phyloP scores from a whole-genome alignment of 345 rosid genomes.

The Alliaria petiolata region DNA sequence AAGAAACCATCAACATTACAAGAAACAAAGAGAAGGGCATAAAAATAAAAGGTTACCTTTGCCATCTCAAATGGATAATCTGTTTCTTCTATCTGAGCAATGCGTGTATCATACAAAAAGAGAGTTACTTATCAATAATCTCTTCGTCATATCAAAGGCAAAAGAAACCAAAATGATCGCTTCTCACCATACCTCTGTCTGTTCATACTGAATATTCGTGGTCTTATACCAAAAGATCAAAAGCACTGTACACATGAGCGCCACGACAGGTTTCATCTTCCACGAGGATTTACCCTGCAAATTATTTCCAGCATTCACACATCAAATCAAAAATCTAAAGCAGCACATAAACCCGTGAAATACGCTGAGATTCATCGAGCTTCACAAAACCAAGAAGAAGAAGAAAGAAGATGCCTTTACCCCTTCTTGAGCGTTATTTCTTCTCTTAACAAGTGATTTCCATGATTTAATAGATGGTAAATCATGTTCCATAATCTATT shows the following conservation, averaged over 20 bases:
- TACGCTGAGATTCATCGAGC: neutral
- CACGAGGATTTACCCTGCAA: slow-evolving; percentile 61
- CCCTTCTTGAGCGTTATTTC: slow-evolving; percentile 59
- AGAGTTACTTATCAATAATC: neutral
- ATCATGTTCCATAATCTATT: slow-evolving; percentile 34
- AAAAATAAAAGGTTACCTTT: slow-evolving; percentile 40
- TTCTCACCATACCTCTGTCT: slow-evolving; percentile 60
- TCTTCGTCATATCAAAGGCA: neutral
- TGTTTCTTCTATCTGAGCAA: slow-evolving; percentile 66
- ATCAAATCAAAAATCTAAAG: neutral
- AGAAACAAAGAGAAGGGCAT: neutral
- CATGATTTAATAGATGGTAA: slow-evolving; percentile 55
- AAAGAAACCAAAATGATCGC: neutral
- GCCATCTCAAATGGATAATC: slow-evolving; percentile 52
- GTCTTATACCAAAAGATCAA: slow-evolving; percentile 88
- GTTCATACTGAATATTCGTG: slow-evolving; percentile 66
- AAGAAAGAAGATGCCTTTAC: slow-evolving; percentile 34
- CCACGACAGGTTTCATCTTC: slow-evolving; percentile 79
- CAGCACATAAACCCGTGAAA: too few species aligned
- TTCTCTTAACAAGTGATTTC: slow-evolving; percentile 55
- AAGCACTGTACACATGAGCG: slow-evolving; percentile 59
- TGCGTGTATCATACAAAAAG: slow-evolving; percentile 4
- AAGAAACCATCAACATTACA: neutral
- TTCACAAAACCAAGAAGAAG: neutral
- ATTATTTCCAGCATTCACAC: slow-evolving; percentile 13